These are phyloP conservation scores for Aspergillus thermomutatus DNA, from an alignment of 2,329 filamentous ascomycete species.

Conservation along the genomic window DNA sequence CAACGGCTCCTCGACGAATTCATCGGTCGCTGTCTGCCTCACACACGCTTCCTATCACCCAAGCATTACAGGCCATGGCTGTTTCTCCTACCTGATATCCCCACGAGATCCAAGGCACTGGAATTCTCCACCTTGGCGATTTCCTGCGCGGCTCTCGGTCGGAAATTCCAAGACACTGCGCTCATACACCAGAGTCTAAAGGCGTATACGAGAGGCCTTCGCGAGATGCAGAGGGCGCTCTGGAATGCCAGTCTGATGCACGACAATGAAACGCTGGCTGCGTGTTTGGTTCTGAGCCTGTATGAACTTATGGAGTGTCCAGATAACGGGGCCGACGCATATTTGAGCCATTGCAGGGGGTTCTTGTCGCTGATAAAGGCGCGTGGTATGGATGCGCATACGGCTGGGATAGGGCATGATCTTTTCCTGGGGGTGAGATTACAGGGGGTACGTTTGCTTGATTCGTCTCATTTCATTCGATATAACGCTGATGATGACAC, in stretches of 20 bases:
- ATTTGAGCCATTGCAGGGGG: constrained; percentile 31
- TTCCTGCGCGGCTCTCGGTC: neutral
- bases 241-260: constrained; percentile 28
- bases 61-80: constrained; percentile 24
- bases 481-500: too few relatives aligned
- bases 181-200: constrained; percentile 26
- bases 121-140: constrained; percentile 13
- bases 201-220: constrained; percentile 33
- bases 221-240: constrained; percentile 35
- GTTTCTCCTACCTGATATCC: constrained; percentile 21
- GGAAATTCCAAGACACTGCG: constrained; percentile 2
- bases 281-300: constrained; percentile 34
- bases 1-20: constrained; percentile 28
- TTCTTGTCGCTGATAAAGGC: constrained; percentile 30
- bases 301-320: constrained; percentile 39
- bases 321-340: constrained; percentile 23
- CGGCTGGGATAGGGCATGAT: constrained; percentile 28
- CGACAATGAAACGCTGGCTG: constrained; percentile 35
- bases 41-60: constrained; percentile 1
- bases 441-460: constrained; percentile 20
- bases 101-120: constrained; percentile 22
- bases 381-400: constrained; percentile 31
- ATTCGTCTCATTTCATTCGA: too few relatives aligned
- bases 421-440: constrained; percentile 31
- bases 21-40: constrained; percentile 19